These are phyloP conservation scores for Leccinellum rugosiceps DNA, from an alignment of 768 basidiomycete species.

Conservation along the genomic window DNA sequence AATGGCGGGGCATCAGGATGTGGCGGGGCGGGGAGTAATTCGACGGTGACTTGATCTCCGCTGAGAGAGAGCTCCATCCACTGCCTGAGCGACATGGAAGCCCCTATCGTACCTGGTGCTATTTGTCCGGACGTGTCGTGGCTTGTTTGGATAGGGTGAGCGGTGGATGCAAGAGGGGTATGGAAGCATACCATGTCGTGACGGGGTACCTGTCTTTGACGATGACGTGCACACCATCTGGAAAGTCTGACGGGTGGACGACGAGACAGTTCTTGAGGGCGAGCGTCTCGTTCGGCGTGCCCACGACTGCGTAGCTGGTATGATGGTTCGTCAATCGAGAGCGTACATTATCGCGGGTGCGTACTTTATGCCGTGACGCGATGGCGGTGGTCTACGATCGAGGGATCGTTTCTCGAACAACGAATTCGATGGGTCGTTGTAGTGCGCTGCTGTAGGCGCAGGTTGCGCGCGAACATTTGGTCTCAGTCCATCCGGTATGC, in stretches of 20 bases:
- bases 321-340: background rate
- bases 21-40: conserved; percentile 47
- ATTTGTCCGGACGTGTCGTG: conserved; percentile 78
- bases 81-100: conserved; percentile 74
- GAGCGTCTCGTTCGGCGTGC: conserved; percentile 60
- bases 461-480: conserved; percentile 34
- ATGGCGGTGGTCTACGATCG: conserved; percentile 40
- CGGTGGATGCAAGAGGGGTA: background rate
- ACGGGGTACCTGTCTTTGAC: conserved; percentile 69
- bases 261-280: conserved; percentile 82
- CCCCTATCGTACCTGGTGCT: conserved; percentile 67
- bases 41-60: conserved; percentile 75
- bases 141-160: conserved; percentile 42
- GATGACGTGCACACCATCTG: conserved; percentile 66
- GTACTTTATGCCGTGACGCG: conserved; percentile 31
- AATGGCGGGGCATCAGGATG: conserved; percentile 58
- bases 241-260: conserved; percentile 76
- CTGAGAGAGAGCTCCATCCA: conserved; percentile 84
- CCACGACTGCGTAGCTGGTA: conserved; percentile 52
- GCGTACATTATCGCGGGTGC: background rate
- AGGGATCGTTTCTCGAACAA: conserved; percentile 50
- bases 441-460: conserved; percentile 40
- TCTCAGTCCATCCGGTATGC: conserved; percentile 40
- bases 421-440: conserved; percentile 50
- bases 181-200: conserved; percentile 65